phyloP scores from a whole-genome alignment of 352 stramenopile genomes.

The Phytophthora palmivora region DNA sequence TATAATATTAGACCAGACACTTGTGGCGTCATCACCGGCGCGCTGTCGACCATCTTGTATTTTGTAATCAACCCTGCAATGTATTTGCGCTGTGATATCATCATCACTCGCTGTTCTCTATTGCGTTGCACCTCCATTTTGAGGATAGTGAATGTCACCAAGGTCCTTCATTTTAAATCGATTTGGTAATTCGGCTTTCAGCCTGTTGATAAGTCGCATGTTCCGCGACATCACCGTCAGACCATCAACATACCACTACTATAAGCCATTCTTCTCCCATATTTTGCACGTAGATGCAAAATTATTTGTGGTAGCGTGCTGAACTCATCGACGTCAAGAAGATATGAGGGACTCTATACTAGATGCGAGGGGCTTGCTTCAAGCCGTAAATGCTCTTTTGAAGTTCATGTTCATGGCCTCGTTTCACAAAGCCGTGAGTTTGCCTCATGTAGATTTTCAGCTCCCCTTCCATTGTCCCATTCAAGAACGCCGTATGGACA shows the following conservation, averaged over 20 bases:
- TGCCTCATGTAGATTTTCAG: constrained; percentile 26
- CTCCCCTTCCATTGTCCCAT: constrained; percentile 22
- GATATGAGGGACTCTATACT: constrained; percentile 29
- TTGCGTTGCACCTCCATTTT: too few relatives aligned
- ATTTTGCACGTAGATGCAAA: constrained; percentile 39
- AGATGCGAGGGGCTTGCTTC: constrained; percentile 26
- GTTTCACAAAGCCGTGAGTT: constrained; percentile 10
- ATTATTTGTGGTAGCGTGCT: constrained; percentile 37
- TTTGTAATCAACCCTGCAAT: too few relatives aligned
- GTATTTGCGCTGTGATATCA: too few relatives aligned
- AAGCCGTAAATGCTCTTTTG: too few relatives aligned
- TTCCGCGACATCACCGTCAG: constrained; percentile 29
- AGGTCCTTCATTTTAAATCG: constrained; percentile 46
- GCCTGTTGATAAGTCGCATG: too few relatives aligned
- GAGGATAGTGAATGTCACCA: constrained; percentile 39
- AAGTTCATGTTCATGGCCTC: too few relatives aligned
- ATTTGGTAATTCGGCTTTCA: constrained; percentile 30
- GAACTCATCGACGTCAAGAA: constrained; percentile 24
- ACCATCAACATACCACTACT: constrained; percentile 38
- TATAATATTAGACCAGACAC: too few relatives aligned
- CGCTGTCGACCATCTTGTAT: too few relatives aligned
- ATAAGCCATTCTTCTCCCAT: constrained; percentile 38
- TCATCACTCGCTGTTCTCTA: too few relatives aligned
- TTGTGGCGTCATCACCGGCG: too few relatives aligned
- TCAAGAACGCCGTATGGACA: constrained; percentile 16